Conservation (phyloP, 768 basidiomycete species). For the Leccinellum albellum region DNA sequence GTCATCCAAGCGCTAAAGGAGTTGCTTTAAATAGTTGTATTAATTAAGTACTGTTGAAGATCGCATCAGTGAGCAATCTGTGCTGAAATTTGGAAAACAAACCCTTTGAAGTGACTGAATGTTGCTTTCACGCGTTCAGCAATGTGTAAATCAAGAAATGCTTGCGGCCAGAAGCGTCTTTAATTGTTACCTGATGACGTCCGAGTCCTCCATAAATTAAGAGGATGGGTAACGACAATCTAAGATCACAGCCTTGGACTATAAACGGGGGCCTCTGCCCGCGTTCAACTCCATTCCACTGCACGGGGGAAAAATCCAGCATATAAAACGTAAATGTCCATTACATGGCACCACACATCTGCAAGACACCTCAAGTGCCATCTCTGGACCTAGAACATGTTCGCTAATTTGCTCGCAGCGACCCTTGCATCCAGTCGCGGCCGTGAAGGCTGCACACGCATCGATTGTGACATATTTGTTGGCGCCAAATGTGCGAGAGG, state of each 20-base stretch:
- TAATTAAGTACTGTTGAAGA: background rate
- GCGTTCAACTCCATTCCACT: conserved; percentile 6
- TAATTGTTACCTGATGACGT: background rate
- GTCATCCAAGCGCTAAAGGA: conserved; percentile 70
- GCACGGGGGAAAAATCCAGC: conserved; percentile 16
- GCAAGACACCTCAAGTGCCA: background rate
- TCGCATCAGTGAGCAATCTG: background rate
- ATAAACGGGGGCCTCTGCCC: background rate
- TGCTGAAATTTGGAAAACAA: background rate
- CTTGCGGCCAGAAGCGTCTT: background rate
- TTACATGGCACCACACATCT: conserved; percentile 4
- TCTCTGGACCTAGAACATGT: conserved; percentile 61
- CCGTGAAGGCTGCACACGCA: conserved; percentile 68
- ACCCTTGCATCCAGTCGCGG: conserved; percentile 79
- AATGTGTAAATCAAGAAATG: background rate
- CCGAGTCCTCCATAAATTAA: background rate
- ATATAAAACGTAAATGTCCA: conserved; percentile 10
- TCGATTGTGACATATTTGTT: conserved; percentile 66
- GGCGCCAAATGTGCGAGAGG: conserved; percentile 62
- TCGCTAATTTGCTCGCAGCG: conserved; percentile 86
- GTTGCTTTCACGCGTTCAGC: background rate
- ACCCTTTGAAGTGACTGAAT: background rate
- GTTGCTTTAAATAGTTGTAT: conserved; percentile 39
- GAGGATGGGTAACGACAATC: background rate
- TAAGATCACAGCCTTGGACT: background rate